Percentiles rank a stretch among this genome's conserved stretches.
Conservation (phyloP, 495 filamentous ascomycete species). For the Usnea hakonensis region DNA sequence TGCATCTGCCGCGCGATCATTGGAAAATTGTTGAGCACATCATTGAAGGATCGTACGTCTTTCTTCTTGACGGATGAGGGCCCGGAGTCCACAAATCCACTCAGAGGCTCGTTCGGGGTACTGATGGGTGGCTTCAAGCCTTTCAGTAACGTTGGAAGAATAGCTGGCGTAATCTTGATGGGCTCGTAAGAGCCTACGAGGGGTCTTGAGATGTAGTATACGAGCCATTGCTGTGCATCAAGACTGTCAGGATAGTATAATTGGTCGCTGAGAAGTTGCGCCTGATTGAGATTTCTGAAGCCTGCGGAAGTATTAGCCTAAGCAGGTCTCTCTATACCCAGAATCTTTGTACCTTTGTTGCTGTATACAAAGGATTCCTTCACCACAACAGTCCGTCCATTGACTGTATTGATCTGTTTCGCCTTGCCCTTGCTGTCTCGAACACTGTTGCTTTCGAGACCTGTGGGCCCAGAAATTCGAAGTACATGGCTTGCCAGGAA, state of each 20-base stretch:
- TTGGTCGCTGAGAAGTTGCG: slow-evolving; percentile 75
- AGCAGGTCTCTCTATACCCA: background rate
- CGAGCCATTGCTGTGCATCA: slow-evolving; percentile 83
- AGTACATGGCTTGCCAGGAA: slow-evolving; percentile 96
- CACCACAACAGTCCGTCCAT: slow-evolving; percentile 87
- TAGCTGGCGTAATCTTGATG: slow-evolving; percentile 55
- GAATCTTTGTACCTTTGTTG: slow-evolving; percentile 71
- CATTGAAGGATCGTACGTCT: slow-evolving; percentile 82
- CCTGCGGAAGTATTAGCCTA: slow-evolving; percentile 44
- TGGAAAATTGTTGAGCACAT: slow-evolving; percentile 85
- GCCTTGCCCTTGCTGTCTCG: slow-evolving; percentile 89
- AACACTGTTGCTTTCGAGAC: slow-evolving; percentile 52
- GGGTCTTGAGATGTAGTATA: slow-evolving; percentile 95
- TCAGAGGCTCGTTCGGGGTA: slow-evolving; percentile 32
- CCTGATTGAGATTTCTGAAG: slow-evolving; percentile 85
- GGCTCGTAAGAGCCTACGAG: slow-evolving; percentile 77
- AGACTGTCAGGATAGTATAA: slow-evolving; percentile 80
- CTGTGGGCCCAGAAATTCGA: slow-evolving; percentile 60
- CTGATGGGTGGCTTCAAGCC: slow-evolving; percentile 28
- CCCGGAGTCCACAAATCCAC: slow-evolving; percentile 16
- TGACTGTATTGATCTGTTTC: slow-evolving; percentile 83
- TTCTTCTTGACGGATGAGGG: slow-evolving; percentile 58
- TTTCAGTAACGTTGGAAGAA: slow-evolving; percentile 40
- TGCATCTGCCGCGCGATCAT: slow-evolving; percentile 98
- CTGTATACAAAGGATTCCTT: slow-evolving; percentile 91